Evolutionary conservation across 305 asterid genomes (phyloP).

Genomic region (Fraxinus greggii): DNA sequence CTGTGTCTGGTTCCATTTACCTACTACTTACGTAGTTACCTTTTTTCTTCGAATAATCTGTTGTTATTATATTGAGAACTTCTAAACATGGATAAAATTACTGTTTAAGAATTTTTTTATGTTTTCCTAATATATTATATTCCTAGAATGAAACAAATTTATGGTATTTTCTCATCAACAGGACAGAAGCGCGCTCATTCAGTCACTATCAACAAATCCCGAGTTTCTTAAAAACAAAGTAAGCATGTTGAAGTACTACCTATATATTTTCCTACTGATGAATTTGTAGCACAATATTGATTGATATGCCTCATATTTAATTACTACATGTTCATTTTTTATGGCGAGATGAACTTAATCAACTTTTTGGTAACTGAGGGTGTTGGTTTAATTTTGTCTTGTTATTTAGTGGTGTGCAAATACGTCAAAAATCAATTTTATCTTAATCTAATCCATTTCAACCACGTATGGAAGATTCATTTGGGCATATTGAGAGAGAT

Average conservation of each 20-base stretch:
- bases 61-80: background rate
- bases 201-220: conserved; percentile 85
- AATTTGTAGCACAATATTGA: background rate
- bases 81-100: background rate
- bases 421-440: background rate
- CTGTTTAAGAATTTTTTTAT: background rate
- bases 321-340: background rate
- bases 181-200: conserved; percentile 85
- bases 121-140: conserved; percentile 8
- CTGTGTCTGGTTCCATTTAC: background rate
- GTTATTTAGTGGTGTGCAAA: background rate
- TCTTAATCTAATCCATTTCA: background rate
- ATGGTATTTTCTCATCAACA: conserved; percentile 33
- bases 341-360: background rate
- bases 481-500: background rate
- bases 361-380: background rate
- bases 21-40: background rate
- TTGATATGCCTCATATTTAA: background rate
- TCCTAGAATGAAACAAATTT: conserved; percentile 3
- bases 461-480: background rate
- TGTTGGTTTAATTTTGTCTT: background rate
- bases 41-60: background rate
- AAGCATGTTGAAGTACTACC: conserved; percentile 21
- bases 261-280: conserved; percentile 16
- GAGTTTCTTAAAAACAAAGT: conserved; percentile 88